phyloP scores from a whole-genome alignment of 768 basidiomycete genomes.

The Tephrocybe sp. region DNA sequence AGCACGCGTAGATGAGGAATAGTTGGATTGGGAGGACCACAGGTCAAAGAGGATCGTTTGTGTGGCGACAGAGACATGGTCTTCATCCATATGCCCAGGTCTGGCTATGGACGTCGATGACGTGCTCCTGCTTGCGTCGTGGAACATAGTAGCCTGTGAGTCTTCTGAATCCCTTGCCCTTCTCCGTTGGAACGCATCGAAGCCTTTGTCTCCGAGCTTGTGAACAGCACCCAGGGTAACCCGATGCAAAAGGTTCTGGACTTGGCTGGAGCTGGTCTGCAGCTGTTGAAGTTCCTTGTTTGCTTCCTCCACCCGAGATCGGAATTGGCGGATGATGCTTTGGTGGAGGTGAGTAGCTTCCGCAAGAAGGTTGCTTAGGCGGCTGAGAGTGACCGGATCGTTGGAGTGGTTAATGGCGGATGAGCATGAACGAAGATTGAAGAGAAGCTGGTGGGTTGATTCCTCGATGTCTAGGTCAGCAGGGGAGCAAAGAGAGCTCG shows the following conservation, averaged over 20 bases:
- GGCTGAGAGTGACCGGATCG: conserved; percentile 36
- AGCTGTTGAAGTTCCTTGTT: conserved; percentile 48
- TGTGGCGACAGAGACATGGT: conserved; percentile 23
- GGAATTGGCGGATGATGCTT: conserved; percentile 50
- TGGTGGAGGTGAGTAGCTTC: conserved; percentile 49
- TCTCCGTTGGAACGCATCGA: conserved; percentile 29
- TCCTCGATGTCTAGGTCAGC: conserved; percentile 45
- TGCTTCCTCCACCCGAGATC: conserved; percentile 51
- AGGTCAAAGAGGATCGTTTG: conserved; percentile 29
- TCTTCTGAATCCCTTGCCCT: conserved; percentile 65
- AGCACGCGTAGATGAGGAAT: conserved; percentile 12
- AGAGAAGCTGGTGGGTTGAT: conserved; percentile 48
- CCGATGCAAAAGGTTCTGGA: conserved; percentile 42
- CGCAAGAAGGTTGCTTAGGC: conserved; percentile 44
- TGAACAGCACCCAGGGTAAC: conserved; percentile 45
- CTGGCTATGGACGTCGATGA: conserved; percentile 16
- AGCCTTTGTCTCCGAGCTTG: conserved; percentile 37
- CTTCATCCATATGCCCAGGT: conserved; percentile 13
- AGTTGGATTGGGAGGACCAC: conserved; percentile 2
- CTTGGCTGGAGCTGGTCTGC: conserved; percentile 42
- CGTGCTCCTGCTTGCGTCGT: conserved; percentile 13
- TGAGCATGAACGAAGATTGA: conserved; percentile 53
- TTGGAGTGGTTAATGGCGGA: conserved; percentile 37
- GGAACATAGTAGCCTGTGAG: conserved; percentile 55
- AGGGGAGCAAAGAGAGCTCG: conserved; percentile 35